A percentile compares a stretch with the other conserved stretches of the same genome.
These are phyloP conservation scores for Candida boleticola DNA, from an alignment of 805 yeast species.

Conservation along the genomic window DNA sequence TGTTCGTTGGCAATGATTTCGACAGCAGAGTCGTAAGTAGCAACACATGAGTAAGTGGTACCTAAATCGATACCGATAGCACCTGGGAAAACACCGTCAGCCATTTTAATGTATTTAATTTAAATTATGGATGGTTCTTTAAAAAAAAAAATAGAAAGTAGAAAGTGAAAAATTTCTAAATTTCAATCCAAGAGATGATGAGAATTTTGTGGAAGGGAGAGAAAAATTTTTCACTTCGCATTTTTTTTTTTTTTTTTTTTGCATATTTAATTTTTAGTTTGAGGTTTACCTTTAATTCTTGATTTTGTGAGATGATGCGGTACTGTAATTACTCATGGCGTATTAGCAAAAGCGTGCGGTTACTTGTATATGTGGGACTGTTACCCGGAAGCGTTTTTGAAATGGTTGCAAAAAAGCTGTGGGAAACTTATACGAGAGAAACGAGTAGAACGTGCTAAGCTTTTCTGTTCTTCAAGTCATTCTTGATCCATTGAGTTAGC, in stretches of 20 bases:
- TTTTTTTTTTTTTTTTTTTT: constrained; percentile 6
- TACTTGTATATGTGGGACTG: not conserved
- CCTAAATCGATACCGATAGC: constrained; percentile 55
- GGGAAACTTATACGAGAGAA: too few species aligned
- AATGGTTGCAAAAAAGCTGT: too few species aligned
- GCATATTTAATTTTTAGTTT: not conserved
- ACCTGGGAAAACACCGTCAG: constrained; percentile 99
- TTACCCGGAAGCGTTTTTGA: constrained; percentile 1
- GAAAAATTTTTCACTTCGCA: constrained; percentile 10
- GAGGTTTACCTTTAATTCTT: not conserved
- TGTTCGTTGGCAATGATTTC: constrained; percentile 51
- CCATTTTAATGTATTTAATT: constrained; percentile 48
- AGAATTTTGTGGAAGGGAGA: constrained; percentile 12
- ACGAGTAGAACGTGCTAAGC: too few species aligned
- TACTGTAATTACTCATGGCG: constrained; percentile 6
- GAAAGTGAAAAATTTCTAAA: constrained; percentile 3
- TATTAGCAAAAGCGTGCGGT: not conserved
- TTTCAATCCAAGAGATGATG: not conserved
- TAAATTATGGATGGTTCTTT: constrained; percentile 3
- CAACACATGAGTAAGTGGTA: constrained; percentile 52
- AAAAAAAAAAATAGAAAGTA: constrained; percentile 3
- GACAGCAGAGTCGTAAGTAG: constrained; percentile 49
- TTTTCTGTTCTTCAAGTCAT: not conserved
- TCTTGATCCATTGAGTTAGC: not conserved
- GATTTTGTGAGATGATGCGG: constrained; percentile 8